Conservation (phyloP, 208 protist species). For the Trichomonas tenax region DNA sequence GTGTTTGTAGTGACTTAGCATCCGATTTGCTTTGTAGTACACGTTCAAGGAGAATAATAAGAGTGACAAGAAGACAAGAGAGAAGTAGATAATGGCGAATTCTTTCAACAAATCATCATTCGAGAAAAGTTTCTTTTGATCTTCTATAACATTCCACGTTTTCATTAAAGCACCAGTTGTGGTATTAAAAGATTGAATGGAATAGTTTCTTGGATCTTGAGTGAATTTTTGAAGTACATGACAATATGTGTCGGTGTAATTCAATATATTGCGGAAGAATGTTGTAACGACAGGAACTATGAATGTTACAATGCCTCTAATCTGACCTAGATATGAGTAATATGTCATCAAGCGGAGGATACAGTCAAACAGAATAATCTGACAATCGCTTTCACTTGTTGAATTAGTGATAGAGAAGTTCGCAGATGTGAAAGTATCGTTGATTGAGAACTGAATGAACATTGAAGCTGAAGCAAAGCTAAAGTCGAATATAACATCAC, state of each 20-base stretch:
- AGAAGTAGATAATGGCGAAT: not conserved
- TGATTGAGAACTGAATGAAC: not conserved
- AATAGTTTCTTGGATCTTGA: not conserved
- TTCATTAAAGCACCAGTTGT: not conserved
- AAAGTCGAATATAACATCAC: not conserved
- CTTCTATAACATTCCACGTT: not conserved
- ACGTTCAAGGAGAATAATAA: not conserved
- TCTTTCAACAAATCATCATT: not conserved
- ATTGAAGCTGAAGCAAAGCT: not conserved
- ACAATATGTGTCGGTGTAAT: not conserved
- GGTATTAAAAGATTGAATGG: not conserved
- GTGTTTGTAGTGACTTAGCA: not conserved
- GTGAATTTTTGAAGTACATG: not conserved
- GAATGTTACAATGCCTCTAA: not conserved
- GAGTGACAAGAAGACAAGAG: not conserved
- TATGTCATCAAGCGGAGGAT: not conserved
- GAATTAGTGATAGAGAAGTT: not conserved
- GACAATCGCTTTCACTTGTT: not conserved
- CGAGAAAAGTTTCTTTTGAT: not conserved
- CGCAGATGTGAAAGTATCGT: not conserved
- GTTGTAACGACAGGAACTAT: not conserved
- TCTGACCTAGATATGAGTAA: not conserved
- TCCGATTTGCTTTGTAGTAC: not conserved
- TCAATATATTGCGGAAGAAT: not conserved
- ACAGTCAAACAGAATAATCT: not conserved